Evolutionary conservation across 2,329 filamentous ascomycete genomes (phyloP).

Genomic region (Lasiodiplodia citricola): DNA sequence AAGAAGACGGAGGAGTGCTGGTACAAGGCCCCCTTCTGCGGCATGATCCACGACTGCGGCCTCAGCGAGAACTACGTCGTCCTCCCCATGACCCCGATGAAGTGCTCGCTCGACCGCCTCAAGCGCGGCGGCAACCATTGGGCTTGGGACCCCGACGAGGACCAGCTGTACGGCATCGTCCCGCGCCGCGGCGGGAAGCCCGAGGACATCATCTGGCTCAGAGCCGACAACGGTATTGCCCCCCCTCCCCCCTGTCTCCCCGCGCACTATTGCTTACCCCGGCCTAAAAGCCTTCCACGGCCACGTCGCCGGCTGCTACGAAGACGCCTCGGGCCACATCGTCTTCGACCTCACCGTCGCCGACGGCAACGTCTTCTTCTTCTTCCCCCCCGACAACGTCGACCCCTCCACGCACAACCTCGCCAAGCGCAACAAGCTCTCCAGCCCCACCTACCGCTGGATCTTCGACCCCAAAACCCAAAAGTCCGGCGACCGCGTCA

Average conservation of each 20-base stretch:
- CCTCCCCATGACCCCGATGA: slow-evolving; percentile 46
- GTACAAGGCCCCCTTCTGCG: slow-evolving; percentile 47
- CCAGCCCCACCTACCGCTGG: slow-evolving; percentile 47
- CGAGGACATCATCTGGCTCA: slow-evolving; percentile 60
- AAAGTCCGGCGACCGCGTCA: slow-evolving; percentile 35
- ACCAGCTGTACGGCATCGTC: slow-evolving; percentile 62
- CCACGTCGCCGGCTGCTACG: slow-evolving; percentile 51
- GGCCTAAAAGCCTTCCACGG: slow-evolving; percentile 43
- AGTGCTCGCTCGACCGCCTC: slow-evolving; percentile 42
- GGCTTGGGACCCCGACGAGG: slow-evolving; percentile 55
- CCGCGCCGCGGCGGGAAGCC: slow-evolving; percentile 56
- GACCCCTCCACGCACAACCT: slow-evolving; percentile 35
- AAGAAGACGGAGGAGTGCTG: slow-evolving; percentile 47
- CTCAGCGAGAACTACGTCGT: slow-evolving; percentile 48
- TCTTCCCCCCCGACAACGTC: slow-evolving; percentile 48
- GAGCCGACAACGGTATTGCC: slow-evolving; percentile 55
- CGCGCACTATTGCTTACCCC: background rate
- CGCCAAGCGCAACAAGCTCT: slow-evolving; percentile 49
- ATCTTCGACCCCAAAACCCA: slow-evolving; percentile 44
- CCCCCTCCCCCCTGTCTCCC: slow-evolving; percentile 20
- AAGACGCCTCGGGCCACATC: slow-evolving; percentile 45
- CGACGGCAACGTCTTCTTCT: slow-evolving; percentile 50
- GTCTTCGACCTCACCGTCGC: slow-evolving; percentile 46
- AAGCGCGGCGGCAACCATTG: slow-evolving; percentile 48
- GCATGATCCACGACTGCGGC: slow-evolving; percentile 48